Evolutionary conservation across 768 basidiomycete species (phyloP).

Genomic region (Sutorius australiensis): DNA sequence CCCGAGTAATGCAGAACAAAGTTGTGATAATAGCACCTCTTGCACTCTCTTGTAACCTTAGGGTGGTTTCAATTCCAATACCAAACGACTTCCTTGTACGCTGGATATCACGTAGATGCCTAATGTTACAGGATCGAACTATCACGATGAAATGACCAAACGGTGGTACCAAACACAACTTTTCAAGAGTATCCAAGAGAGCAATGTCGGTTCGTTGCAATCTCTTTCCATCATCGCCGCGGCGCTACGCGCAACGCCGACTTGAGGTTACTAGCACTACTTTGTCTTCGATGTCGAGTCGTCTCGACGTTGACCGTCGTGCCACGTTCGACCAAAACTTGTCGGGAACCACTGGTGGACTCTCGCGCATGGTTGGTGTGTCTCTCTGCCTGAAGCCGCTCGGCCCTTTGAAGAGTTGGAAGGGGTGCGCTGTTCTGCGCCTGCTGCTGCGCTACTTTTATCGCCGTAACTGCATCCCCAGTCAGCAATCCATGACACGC

Average conservation of each 20-base stretch:
- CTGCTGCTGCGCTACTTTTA: conserved; percentile 21
- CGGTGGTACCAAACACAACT: neutral
- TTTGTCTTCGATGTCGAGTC: conserved; percentile 28
- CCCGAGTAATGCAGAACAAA: conserved; percentile 23
- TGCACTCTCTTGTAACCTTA: conserved; percentile 24
- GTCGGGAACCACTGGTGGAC: conserved; percentile 15
- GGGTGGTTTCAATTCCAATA: conserved; percentile 15
- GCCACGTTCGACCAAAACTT: conserved; percentile 29
- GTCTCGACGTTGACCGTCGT: conserved; percentile 29
- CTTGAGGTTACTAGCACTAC: conserved; percentile 33
- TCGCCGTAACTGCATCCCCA: conserved; percentile 22
- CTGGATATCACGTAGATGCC: conserved; percentile 8
- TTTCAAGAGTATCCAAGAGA: conserved; percentile 10
- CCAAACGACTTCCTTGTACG: conserved; percentile 11
- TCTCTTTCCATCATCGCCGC: conserved; percentile 24
- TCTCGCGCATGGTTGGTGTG: conserved; percentile 30
- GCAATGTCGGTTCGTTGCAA: neutral
- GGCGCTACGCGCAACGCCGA: conserved; percentile 33
- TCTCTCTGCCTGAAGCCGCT: conserved; percentile 21
- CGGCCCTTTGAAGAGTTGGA: conserved; percentile 20
- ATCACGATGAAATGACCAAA: conserved; percentile 1
- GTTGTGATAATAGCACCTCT: conserved; percentile 27
- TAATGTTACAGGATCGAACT: conserved; percentile 23
- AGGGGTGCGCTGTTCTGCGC: conserved; percentile 8
- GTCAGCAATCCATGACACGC: conserved; percentile 7